Evolutionary conservation across 495 filamentous ascomycete genomes (phyloP).

Genomic region (Hypomontagnella monticulosa): DNA sequence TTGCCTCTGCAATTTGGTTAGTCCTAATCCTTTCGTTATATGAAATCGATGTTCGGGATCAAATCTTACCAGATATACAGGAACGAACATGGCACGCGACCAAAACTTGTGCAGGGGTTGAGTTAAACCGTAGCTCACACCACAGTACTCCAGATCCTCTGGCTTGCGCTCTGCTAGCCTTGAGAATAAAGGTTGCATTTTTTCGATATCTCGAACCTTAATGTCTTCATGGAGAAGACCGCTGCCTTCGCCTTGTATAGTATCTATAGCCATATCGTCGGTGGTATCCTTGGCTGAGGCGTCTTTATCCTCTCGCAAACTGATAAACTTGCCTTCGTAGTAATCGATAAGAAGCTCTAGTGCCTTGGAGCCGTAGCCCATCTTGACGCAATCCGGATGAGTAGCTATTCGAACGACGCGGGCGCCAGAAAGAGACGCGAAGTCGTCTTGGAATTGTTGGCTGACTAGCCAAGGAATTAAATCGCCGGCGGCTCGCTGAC

Average conservation of each 20-base stretch:
- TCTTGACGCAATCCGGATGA: conserved; percentile 87
- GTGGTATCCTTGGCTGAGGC: conserved; percentile 1
- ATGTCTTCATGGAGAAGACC: conserved; percentile 87
- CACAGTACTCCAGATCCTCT: conserved; percentile 86
- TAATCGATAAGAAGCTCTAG: conserved; percentile 87
- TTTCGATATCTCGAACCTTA: conserved; percentile 86
- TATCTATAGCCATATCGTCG: conserved; percentile 2
- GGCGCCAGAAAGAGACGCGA: conserved; percentile 91
- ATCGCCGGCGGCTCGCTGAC: conserved; percentile 90
- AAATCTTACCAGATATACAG: conserved; percentile 77
- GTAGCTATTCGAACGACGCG: conserved; percentile 95
- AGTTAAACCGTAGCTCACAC: conserved; percentile 95
- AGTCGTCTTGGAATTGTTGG: conserved; percentile 98
- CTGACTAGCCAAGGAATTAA: conserved; percentile 98
- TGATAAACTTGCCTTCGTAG: conserved; percentile 93
- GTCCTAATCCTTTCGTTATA: not conserved
- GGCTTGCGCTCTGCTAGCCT: conserved; percentile 86
- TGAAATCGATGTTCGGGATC: not conserved
- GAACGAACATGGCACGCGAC: conserved; percentile 81
- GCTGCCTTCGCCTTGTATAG: conserved; percentile 46
- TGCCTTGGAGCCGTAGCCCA: conserved; percentile 94
- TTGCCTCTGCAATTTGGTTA: conserved; percentile 66
- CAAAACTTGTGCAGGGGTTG: conserved; percentile 93
- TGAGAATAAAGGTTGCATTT: conserved; percentile 92
- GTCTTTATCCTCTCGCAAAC: conserved; percentile 61